Base-by-base conservation (phyloP, 257 asterid species). In the Anisodus tanguticus region DNA sequence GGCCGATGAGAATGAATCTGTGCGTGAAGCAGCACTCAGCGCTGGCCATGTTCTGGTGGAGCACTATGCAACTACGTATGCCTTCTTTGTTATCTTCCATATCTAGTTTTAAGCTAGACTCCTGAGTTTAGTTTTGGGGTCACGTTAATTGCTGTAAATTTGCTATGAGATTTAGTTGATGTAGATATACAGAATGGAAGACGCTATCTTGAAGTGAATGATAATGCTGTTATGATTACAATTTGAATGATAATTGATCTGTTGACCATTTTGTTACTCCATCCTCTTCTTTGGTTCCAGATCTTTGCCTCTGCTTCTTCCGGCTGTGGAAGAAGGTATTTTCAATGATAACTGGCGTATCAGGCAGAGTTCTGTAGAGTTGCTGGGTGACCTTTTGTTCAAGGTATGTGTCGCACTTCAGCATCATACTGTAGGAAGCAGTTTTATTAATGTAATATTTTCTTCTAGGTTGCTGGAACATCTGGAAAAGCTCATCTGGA, bases 1-100 rank as follows among this genome's bases (percentile, higher is more conserved):
- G 77, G 99, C 99, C 83, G 99, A 97, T 90, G 99, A 97, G 93
- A 97, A 95, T 86, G 99, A 97, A 87, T 97, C 99, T 84, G 99
- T 97, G 35, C 97, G 99, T 67, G 99, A 97, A 51, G 99, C 98
- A 69, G 98, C 99, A 69, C 97, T 97, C 85, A 92, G 98, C 87
- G 98, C 98, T 81, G 99, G 99, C 87, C 99, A 93, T 91, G 99
- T 97, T 85, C 88, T 97, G 88, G 99, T 97, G 89, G 98, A 97
- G 90, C 97, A 97, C 85, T 97, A 97, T 87, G 98, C 99, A 84
- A 88, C 94, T 83, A 93, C 99, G 98, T 97, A 91, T 68, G 98
- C 85, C 57, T 79, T 83, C 71, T 59, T 68, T 78, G 6, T 68
- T 37, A 22, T 54, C 79, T 47, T 70, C 47, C 64, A 77, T 62